These are phyloP conservation scores for Pecoramyces ruminantium DNA, from an alignment of 192 early-diverging fungal genomes.

Conservation along the genomic window DNA sequence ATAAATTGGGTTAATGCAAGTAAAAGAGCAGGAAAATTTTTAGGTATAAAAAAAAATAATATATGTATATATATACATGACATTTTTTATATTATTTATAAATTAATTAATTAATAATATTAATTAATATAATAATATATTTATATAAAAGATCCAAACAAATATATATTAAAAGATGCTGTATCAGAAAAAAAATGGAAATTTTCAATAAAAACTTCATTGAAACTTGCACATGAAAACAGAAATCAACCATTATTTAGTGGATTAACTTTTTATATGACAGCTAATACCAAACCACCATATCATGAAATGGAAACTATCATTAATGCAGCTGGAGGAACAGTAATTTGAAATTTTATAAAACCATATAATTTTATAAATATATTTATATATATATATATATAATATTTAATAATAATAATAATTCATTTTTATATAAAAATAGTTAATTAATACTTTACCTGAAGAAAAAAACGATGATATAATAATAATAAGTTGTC, in stretches of 20 bases:
- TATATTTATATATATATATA: too few relatives aligned
- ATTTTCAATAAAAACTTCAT: neutral
- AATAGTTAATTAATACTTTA: neutral
- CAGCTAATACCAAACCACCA: neutral
- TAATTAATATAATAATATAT: neutral
- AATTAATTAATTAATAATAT: too few relatives aligned
- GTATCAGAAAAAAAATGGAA: neutral
- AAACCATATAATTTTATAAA: too few relatives aligned
- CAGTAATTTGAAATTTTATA: too few relatives aligned
- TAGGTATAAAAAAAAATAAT: neutral
- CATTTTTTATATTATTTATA: too few relatives aligned
- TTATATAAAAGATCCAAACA: neutral
- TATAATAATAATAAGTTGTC: neutral
- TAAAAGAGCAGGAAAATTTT: neutral
- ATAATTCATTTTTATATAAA: too few relatives aligned
- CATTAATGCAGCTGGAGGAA: neutral
- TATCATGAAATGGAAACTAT: neutral
- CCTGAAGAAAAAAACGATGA: neutral
- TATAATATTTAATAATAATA: too few relatives aligned
- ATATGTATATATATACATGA: too few relatives aligned
- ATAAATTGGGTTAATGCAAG: neutral
- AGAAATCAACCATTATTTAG: neutral
- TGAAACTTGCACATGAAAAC: neutral
- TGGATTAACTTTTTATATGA: neutral
- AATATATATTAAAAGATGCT: neutral